phyloP scores from a whole-genome alignment of 495 filamentous ascomycete genomes.

The Recurvomyces mirabilis region DNA sequence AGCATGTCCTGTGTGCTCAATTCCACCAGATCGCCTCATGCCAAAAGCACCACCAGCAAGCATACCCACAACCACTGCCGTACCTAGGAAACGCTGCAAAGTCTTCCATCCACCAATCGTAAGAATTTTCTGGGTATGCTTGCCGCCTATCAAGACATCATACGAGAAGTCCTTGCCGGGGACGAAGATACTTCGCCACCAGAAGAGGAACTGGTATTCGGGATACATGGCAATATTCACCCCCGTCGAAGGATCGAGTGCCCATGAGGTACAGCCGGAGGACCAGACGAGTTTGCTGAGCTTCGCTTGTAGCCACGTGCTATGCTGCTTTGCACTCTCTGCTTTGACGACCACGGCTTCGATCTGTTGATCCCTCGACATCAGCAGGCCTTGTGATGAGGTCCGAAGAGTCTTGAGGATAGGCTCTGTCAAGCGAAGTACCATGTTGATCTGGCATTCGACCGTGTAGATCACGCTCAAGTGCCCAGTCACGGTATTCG shows the following conservation, averaged over 20 bases:
- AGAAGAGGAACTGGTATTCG: conserved; percentile 25
- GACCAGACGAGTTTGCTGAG: conserved; percentile 23
- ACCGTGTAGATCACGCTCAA: conserved; percentile 29
- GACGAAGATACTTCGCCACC: conserved; percentile 24
- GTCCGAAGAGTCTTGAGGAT: conserved; percentile 19
- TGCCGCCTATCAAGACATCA: conserved; percentile 3
- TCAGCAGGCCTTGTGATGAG: conserved; percentile 8
- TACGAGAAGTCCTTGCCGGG: conserved; percentile 15
- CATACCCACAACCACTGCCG: background rate
- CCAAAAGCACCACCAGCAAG: background rate
- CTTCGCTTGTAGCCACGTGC: conserved; percentile 19
- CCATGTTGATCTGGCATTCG: conserved; percentile 30
- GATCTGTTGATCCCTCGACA: conserved; percentile 3
- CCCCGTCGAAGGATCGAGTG: conserved; percentile 24
- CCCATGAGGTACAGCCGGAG: conserved; percentile 25
- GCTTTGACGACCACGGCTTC: conserved; percentile 21
- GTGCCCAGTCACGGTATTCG: conserved; percentile 28
- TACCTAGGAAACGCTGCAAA: conserved; percentile 4
- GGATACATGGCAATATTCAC: conserved; percentile 29
- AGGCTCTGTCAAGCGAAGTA: conserved; percentile 23
- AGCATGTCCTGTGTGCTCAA: background rate
- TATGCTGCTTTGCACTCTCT: conserved; percentile 14
- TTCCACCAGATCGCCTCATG: conserved; percentile 3
- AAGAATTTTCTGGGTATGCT: background rate
- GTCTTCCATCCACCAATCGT: conserved; percentile 10